Conservation (phyloP, 352 stramenopile species). For the Pythium dissimile region DNA sequence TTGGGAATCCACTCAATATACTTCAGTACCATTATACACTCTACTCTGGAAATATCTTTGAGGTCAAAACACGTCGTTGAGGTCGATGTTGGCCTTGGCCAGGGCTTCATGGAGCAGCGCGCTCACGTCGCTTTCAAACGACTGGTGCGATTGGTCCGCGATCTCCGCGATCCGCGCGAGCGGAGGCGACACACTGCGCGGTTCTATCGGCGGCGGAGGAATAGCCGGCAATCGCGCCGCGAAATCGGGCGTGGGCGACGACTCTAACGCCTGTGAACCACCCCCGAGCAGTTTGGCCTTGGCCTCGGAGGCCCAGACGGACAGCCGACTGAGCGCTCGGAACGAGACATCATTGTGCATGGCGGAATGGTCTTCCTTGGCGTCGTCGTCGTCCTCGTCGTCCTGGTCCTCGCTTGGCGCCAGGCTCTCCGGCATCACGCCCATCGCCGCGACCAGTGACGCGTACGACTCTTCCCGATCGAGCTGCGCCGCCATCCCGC, state of each 20-base stretch:
- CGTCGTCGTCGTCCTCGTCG: conserved; percentile 30
- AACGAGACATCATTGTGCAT: conserved; percentile 62
- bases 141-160: conserved; percentile 14
- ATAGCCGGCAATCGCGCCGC: background rate
- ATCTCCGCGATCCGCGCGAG: conserved; percentile 17
- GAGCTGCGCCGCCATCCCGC: conserved; percentile 28
- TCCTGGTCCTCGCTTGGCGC: background rate
- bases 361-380: conserved; percentile 14
- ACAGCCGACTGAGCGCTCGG: conserved; percentile 52
- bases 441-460: conserved; percentile 53
- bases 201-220: background rate
- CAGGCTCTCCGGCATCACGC: conserved; percentile 11
- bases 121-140: conserved; percentile 44
- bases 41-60: background rate
- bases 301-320: conserved; percentile 50
- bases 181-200: background rate
- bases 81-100: conserved; percentile 45
- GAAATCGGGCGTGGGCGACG: background rate
- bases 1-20: background rate
- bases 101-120: conserved; percentile 44
- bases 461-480: conserved; percentile 57
- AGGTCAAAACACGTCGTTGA: conserved; percentile 24
- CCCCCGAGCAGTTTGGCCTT: conserved; percentile 48
- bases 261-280: too few relatives aligned
- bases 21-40: conserved; percentile 8